Base-by-base conservation (phyloP, 1,284 basidiomycete species). In the Wolfiporia cocos region DNA sequence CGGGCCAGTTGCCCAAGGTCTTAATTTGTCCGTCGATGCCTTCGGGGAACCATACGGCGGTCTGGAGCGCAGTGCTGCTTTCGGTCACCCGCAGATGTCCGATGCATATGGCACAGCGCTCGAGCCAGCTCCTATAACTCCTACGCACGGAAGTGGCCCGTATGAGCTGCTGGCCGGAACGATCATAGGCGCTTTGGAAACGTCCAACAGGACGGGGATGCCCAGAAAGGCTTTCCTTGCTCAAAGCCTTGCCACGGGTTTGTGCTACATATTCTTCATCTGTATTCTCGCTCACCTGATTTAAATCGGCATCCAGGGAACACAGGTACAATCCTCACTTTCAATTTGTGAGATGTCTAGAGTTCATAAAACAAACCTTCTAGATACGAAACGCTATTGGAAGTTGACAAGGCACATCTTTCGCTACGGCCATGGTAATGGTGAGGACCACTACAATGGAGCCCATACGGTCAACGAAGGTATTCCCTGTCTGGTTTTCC, bases 391-490 rank as follows among this genome's bases (percentile, higher is more conserved):
- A 23, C 66, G 59, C 47, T 74, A 75, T 51, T 74, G 73, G 73
- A 65, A 67, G 24, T 52, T 75, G 14, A 69, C 71, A 1, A 56
- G 53, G 19, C 67, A 74, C 34, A 74, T 74, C 37, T 66, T 73
- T 58, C 69, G 73, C 4, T 74, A 74, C 43, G 62, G 62, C 15
- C 73, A 74, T 42, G 48, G 58, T 17, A 57, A 58, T 38, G 35
- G 41, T 18, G 49, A 34, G 0, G 59, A 60, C 34, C 44, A 33
- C 9, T 60, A 53, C 48, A 62, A 62, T 32, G 60, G 60, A 3
- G 67, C 80, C 6, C 86, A 88, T 57, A 86, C 86, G 0, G 62
- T 71, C 9, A 65, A 74, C 34, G 73, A 73, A 60, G 59, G 67
- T 58, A 23, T 14, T 49, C 43, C 3, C n/a, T n/a, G n/a, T n/a